Base-by-base conservation (phyloP, 257 asterid species). In the Ligustrum vulgare region DNA sequence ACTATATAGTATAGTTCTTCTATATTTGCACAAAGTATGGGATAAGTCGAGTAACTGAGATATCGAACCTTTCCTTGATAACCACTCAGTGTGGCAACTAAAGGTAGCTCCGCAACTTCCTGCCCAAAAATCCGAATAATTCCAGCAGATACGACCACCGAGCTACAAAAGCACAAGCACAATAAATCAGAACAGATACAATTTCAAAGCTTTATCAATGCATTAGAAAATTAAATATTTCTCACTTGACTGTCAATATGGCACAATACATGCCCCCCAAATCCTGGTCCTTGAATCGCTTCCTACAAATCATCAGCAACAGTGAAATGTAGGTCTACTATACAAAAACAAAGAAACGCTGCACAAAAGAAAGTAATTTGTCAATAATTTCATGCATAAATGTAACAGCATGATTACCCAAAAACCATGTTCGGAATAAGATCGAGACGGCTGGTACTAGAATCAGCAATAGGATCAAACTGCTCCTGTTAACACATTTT, bases 41-140 rank as follows among this genome's bases (percentile, higher is more conserved):
- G 49, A 49, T 36, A 23, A n/a, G 28, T n/a, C 49, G 34, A 54
- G 65, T 35, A 37, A 63, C 36, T 2, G 47, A 0, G 31, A 60
- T 8, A 25, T 36, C 81, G 33, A 32, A 90, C 98, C 95, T 86
- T 88, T 78, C 97, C 94, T 77, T 92, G 95, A 75, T 67, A 82
- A 45, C 78, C 81, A 18, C 75, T 76, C 72, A 82, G 72, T 3
- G 98, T 94, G 3, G 98, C 98, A 66, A 92, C 98, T 34, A 94
- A 78, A 18, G 98, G 98, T 49, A 92, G 89, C 84, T 94, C 98
- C 0, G 96, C 98, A 32, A 91, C 82, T 79, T 90, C 96, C 84
- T 83, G 84, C 8, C 98, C 98, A 60, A 89, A 92, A 35, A 92
- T 71, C 45, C 98, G 96, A 39, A 94, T 69, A 15, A 90, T 78